Evolutionary conservation across 441 rosid genomes (phyloP), one percentile per base, ranked within the genome.

Genomic region (Erodium moschatum): DNA sequence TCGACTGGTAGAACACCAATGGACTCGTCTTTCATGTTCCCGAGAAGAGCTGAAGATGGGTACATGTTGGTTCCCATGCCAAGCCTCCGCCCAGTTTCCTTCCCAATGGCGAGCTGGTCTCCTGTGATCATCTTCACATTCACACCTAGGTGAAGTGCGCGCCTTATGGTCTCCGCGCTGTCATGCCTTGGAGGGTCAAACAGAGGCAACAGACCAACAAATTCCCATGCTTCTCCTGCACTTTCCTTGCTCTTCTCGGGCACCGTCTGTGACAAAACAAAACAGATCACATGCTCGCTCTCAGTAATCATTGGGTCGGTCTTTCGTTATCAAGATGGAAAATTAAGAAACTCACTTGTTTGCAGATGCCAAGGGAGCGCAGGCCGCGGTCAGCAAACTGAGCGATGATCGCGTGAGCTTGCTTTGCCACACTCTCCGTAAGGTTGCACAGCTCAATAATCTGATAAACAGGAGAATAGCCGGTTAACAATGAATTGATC

Each of bases 151-250:
- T 80, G 67, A 38, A 87, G 88, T 6, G 92, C 89, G 54, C 88
- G 84, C 5, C 81, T 82, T 68, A 87, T 87, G 56, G 92, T 85
- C 77, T 85, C 89, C 33, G 92, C 92, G 78, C 89, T 87, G 71
- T 87, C 92, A 74, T 87, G 92, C 68, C 92, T 80, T 42, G 92
- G 92, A 72, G 92, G 92, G 73, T 87, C 92, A 73, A 87, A 87
- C 31, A 87, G 87, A 69, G 92, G 92, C 61, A 87, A 78, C 3
- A 87, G 68, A 63, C 89, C 92, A 69, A 85, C 82, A 75, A 87
- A 87, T 74, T 87, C 74, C 89, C 89, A 87, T 31, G 89, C 82
- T 58, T 70, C 85, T 74, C 89, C 89, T 9, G 84, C 78, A 66
- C 83, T 75, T 29, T 81, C 84, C 72, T 80, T 83, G 60, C 65